These are phyloP conservation scores for Sclerotinia spermophila DNA, from an alignment of 2,329 filamentous ascomycete species.

Conservation along the genomic window DNA sequence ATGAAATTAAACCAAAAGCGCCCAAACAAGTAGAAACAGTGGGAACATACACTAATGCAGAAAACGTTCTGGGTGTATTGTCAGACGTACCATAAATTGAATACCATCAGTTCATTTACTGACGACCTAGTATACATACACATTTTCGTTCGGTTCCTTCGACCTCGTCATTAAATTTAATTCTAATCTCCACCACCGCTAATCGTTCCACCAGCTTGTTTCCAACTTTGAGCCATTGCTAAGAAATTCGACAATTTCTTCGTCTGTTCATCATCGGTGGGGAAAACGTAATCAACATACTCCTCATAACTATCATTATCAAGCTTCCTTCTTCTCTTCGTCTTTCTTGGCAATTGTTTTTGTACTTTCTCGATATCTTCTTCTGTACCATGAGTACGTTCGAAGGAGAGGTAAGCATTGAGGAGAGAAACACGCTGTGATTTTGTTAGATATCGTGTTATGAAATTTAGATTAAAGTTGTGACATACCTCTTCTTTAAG, in stretches of 20 bases:
- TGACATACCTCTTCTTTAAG: constrained; percentile 74
- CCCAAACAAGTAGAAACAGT: background rate
- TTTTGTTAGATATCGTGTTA: constrained; percentile 35
- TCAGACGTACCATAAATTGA: constrained; percentile 1
- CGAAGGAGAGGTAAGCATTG: constrained; percentile 89
- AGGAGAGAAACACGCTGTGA: constrained; percentile 75
- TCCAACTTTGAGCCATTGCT: constrained; percentile 77
- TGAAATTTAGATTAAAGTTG: background rate
- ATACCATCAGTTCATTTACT: background rate
- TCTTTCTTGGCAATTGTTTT: constrained; percentile 87
- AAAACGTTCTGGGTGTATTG: background rate
- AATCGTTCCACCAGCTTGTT: constrained; percentile 34
- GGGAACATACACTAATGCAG: background rate
- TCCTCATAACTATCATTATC: constrained; percentile 95
- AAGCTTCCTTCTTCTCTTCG: constrained; percentile 87
- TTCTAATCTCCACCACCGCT: constrained; percentile 10
- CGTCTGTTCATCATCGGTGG: constrained; percentile 84
- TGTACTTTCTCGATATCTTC: constrained; percentile 79
- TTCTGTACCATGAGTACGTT: constrained; percentile 73
- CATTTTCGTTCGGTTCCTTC: background rate
- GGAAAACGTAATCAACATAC: constrained; percentile 96
- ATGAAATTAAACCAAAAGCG: background rate
- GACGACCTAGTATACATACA: constrained; percentile 6
- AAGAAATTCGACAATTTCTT: constrained; percentile 80
- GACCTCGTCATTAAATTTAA: background rate